Evolutionary conservation across 257 asterid species (phyloP), one percentile per base, ranked within the genome.

Genomic region (Penstemon barbatus): DNA sequence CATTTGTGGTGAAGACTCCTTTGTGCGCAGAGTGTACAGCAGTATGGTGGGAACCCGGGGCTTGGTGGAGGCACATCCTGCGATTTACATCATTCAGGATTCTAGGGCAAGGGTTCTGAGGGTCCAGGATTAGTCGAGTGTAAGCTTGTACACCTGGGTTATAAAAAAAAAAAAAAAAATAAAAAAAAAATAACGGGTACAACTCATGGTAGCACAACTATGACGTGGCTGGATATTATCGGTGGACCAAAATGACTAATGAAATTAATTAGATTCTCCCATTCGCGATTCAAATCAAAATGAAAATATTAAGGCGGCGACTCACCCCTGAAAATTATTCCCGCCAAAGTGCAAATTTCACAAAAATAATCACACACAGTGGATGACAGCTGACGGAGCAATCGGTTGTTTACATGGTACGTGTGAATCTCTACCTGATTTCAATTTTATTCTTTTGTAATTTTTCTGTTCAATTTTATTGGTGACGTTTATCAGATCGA

Each of bases 221-320:
- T 62, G 70, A 71, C 70, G 4, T 71, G 75, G 70, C 75, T 8
- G 43, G 57, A 61, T 8, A n/a, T 3, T 56, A 68, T 61, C 59
- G 64, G 69, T 25, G 33, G 33, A 1, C 33, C 33, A 25, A 25
- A 25, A 25, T 25, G 33, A 25, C 33, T 25, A 25, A 25, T 25
- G 33, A 25, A 25, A 25, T 25, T 25, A 25, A 1, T 25, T 25
- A 25, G 33, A 46, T 12, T 46, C 68, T 62, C 7, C 7, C 66
- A 48, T 62, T 61, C 42, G 36, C 74, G 41, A 70, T 73, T 82
- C 80, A 82, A 81, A 82, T 73, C 74, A 38, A 43, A 63, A 43
- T 40, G 39, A 63, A 73, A 78, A 77, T 65, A 51, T 61, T 56
- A 18, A 78, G 78, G 83, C 81, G 82, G 86, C 74, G 74, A 66